Evolutionary conservation across 2,329 filamentous ascomycete species (phyloP), one percentile per base, ranked within the genome.

Genomic region (Fragosphaeria purpurea): DNA sequence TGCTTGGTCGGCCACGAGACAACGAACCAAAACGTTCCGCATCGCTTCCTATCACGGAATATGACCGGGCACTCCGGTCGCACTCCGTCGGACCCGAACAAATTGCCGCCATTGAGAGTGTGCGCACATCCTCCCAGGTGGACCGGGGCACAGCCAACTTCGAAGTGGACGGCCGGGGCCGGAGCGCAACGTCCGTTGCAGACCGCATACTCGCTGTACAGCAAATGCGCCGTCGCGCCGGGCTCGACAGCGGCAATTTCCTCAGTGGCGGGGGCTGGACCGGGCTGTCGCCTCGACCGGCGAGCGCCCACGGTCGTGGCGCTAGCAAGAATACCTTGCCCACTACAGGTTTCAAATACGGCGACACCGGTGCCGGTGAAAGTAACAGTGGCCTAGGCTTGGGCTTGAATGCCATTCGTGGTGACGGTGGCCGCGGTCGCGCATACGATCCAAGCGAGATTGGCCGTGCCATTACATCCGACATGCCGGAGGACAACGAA

Each of bases 391-490:
- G 44, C 13, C 6, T 41, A 12, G 52, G 49, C 11, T 7, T 39
- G 3, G 31, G 44, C 7, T 1, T 43, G 11, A 13, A 13, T 1
- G n/a, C 35, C 33, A 30, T 6, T 31, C 39, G 30, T 12, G 41
- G 31, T 4, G 34, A 13, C 32, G 7, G 59, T 61, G 30, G 63
- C 60, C 4, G 63, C 67, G 11, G 7, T 10, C 34, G 35, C 2
- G 41, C 33, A 7, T 70, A 74, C 0, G 65, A 69, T 39, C 52
- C 52, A 7, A 44, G 34, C n/a, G 72, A 76, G 51, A 82, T 83
- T 52, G 80, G 79, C n/a, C 73, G 75, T 13, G 80, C 80, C 44
- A 75, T 83, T 45, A 80, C 79, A 2, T 78, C 74, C 54, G 77
- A 80, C 51, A 69, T 65, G 31, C 44, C 60, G 12, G 57, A 55